Conservation (phyloP, 106 monocot species). For the Allium fistulosum region DNA sequence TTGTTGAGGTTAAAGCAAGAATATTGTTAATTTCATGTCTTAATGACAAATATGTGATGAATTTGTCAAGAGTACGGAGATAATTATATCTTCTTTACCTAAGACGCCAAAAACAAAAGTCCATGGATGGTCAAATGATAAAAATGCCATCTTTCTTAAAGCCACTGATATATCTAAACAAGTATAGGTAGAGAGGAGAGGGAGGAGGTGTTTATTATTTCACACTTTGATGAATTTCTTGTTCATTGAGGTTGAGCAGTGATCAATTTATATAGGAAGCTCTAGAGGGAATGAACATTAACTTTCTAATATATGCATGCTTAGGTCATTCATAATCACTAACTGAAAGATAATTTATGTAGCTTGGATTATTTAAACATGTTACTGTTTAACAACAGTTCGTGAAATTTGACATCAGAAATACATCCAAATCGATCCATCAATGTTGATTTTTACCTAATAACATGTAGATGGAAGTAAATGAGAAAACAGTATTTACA, state of each 20-base stretch:
- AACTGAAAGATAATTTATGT: constrained; percentile 1
- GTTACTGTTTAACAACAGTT: no score
- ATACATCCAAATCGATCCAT: no score
- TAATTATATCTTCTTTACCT: not conserved
- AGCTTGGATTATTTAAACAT: no score
- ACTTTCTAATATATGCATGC: not conserved
- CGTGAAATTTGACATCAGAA: no score
- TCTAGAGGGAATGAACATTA: not conserved
- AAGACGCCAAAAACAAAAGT: constrained; percentile 4
- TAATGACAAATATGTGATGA: no score
- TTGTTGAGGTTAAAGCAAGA: no score
- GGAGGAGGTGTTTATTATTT: not conserved
- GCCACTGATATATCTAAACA: not conserved
- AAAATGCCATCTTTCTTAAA: not conserved
- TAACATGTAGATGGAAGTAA: no score
- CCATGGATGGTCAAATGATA: constrained; percentile 11
- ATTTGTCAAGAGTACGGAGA: no score
- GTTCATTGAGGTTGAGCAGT: not conserved
- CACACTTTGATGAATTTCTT: not conserved
- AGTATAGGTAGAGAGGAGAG: not conserved
- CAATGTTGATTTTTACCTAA: no score
- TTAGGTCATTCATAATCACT: constrained; percentile 1
- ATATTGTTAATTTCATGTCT: no score
- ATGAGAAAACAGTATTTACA: no score
- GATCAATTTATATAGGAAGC: constrained; percentile 3